Evolutionary conservation across 305 asterid genomes (phyloP), one percentile per base, ranked within the genome.

Genomic region (Fraxinus velutina): DNA sequence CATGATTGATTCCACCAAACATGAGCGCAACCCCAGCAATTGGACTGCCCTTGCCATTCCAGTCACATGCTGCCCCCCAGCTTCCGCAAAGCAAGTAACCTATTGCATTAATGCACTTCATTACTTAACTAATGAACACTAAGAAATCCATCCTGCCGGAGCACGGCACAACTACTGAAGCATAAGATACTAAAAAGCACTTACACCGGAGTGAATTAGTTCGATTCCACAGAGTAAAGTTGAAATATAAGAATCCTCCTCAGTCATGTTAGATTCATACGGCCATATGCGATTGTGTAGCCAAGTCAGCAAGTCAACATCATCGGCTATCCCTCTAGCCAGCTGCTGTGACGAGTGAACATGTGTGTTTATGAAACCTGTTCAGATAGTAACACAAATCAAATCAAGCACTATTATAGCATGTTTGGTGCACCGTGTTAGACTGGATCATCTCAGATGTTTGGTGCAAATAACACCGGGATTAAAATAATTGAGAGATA

Each of bases 41-140:
- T 89, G 90, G 8, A 93, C 91, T 21, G 96, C 97, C 84, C 90
- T 91, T 3, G 91, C 94, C 97, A 92, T 93, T 73, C 90, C 97
- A 0, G 92, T 74, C 50, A 93, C 90, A 81, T 92, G 95, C 87
- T 93, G 94, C 52, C 97, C 97, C 62, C 97, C 97, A 0, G 95
- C 97, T 85, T 93, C 97, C 22, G 95, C 97, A 83, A 93, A 90
- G 89, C 97, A 91, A 2, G 95, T 93, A 17, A 93, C 97, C 97
- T 92, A 42, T 78, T 64, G 37, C 68, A 75, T 19, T 50, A 57
- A 24, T 66, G 13, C 33, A 21, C 21, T 39, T 39, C 27, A 76
- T 44, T 2, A 9, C 77, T 64, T 17, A 22, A 17, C n/a, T 19
- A 84, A 42, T 72, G 74, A 70, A 70, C 29, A 42, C 29, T 47